Percentiles rank a stretch among this genome's conserved stretches.
Conservation (phyloP, 2,329 filamentous ascomycete species). For the Ceratocystiopsis sp. region DNA sequence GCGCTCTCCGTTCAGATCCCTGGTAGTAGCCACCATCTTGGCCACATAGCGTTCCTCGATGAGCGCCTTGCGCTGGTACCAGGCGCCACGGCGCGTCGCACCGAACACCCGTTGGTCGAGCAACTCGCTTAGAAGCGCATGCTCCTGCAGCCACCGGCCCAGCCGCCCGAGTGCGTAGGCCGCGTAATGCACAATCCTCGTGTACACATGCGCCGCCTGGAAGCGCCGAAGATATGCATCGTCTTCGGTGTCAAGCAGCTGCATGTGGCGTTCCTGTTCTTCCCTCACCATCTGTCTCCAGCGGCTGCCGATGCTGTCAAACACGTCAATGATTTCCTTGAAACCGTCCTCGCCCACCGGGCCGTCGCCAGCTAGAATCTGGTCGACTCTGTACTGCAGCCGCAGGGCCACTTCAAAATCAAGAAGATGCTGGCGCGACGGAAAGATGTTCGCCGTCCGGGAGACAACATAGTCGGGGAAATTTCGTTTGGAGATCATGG, state of each 20-base stretch:
- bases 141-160: constrained; percentile 64
- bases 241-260: constrained; percentile 56
- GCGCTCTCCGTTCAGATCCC: constrained; percentile 23
- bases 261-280: constrained; percentile 62
- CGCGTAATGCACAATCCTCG: constrained; percentile 79
- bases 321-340: constrained; percentile 51
- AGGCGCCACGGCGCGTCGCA: constrained; percentile 63
- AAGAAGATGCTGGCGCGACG: constrained; percentile 54
- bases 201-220: constrained; percentile 84
- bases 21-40: constrained; percentile 27
- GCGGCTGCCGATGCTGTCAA: constrained; percentile 59
- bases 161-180: constrained; percentile 62
- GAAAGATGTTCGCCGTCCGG: constrained; percentile 76
- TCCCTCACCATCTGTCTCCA: constrained; percentile 60
- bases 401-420: constrained; percentile 82
- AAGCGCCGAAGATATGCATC: constrained; percentile 80
- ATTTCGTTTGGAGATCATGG: constrained; percentile 72
- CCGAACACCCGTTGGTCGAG: constrained; percentile 74
- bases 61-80: constrained; percentile 91
- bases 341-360: constrained; percentile 48
- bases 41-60: constrained; percentile 89
- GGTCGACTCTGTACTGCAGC: constrained; percentile 67
- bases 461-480: constrained; percentile 87
- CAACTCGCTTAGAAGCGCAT: constrained; percentile 56
- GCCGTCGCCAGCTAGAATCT: constrained; percentile 62